Percentiles rank a stretch among this genome's conserved stretches.
Evolutionary conservation across 257 asterid species (phyloP).

Genomic region (Orobanche coerulescens): DNA sequence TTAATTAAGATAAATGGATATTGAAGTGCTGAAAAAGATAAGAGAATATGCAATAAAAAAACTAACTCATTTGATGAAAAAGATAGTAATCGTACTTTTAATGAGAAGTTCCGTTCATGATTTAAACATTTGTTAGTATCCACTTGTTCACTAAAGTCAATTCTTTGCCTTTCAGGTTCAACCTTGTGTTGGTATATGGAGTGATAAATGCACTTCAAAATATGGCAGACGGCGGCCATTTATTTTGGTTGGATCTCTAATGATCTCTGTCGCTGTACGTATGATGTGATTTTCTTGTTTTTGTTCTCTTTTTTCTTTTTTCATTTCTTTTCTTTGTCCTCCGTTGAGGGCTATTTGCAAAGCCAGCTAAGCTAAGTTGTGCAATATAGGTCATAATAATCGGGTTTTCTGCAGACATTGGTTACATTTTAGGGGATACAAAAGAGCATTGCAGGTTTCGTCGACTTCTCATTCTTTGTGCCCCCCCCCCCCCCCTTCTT

Average conservation of each 20-base stretch:
- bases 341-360: constrained; percentile 13
- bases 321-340: not conserved
- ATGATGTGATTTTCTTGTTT: constrained; percentile 18
- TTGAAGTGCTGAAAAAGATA: not conserved
- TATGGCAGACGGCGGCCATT: constrained; percentile 91
- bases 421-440: constrained; percentile 89
- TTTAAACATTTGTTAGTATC: not conserved
- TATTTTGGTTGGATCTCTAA: constrained; percentile 73
- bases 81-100: not conserved
- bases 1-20: not conserved
- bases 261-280: constrained; percentile 82
- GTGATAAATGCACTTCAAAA: constrained; percentile 85
- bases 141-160: constrained; percentile 2
- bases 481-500: constrained; percentile 17
- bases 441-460: constrained; percentile 96
- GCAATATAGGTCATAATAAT: constrained; percentile 75
- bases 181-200: constrained; percentile 99
- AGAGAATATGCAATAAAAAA: not conserved
- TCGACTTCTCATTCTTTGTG: constrained; percentile 18
- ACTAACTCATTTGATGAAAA: not conserved
- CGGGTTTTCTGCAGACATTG: constrained; percentile 99
- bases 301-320: not conserved
- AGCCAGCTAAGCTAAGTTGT: constrained; percentile 36
- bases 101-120: not conserved
- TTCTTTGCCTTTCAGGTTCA: constrained; percentile 60